Base-by-base conservation (phyloP, 192 early-diverging fungal species). In the Entophlyctis luteolus region DNA sequence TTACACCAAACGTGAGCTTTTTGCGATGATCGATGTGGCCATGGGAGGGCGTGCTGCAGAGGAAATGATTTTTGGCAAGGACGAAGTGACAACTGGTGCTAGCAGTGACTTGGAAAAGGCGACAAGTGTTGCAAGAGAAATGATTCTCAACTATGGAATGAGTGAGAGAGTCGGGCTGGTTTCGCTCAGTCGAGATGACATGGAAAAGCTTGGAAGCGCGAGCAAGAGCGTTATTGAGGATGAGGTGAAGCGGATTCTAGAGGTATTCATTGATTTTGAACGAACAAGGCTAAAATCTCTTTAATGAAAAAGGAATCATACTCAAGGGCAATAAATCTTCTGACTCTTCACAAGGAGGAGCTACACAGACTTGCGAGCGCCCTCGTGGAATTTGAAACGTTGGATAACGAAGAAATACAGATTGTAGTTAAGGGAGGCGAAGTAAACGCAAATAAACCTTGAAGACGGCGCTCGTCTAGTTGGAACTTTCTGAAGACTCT, bases 41-140 rank as follows among this genome's bases (percentile, higher is more conserved):
- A 95, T 99, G 95, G 98, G 96, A 36, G 98, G 98, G n/a, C 85
- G 96, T 2, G 93, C 90, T 0, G 98, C 96, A 1, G 98, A 99
- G 68, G 94, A 98, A 72, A 81, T 98, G 59, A 90, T 98, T n/a
- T 98, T 89, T 83, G 96, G 96, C 4, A 50, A 81, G 0, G 94
- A 98, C 16, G 89, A 93, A 72, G 91, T 98, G 10, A 95, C 98
- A 0, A 93, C 93, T 23, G 98, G 98, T 4, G 93, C 94, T 28
- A 86, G 87, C 50, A 91, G 86, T 65, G 98, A 99, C 79, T 84
- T 99, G 74, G 79, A 88, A 38, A 87, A 92, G 39, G 98, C 96
- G 12, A 97, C 95, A 0, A 75, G 77, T 33, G 83, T 96, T 18
- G 95, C 98, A 25, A 87, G 88, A 28, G 84, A 86, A 36, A 98